Conservation (phyloP, 139 green algal species). For the Chlorella sp. region DNA sequence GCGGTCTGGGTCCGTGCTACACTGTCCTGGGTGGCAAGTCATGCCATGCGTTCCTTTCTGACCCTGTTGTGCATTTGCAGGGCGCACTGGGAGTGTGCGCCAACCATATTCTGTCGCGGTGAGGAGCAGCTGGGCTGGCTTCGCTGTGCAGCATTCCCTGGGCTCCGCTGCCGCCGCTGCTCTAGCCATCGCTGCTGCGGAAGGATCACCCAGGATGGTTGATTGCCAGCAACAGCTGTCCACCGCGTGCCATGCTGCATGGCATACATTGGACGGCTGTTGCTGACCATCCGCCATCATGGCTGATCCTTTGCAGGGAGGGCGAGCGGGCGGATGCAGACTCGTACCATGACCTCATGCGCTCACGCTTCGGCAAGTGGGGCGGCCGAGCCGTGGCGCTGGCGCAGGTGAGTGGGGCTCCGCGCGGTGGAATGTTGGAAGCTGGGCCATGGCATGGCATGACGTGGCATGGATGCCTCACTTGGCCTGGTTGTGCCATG, state of each 20-base stretch:
- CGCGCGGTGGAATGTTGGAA: not conserved
- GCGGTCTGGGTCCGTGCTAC: too few species aligned
- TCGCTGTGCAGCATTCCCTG: too few species aligned
- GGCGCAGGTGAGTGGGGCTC: not conserved
- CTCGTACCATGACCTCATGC: conserved; percentile 27
- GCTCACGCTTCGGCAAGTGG: conserved; percentile 26
- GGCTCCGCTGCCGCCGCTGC: too few species aligned
- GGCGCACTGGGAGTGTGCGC: conserved; percentile 1
- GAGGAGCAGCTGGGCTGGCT: not conserved
- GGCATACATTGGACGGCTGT: too few species aligned
- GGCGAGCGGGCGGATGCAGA: not conserved
- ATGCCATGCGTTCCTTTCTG: too few species aligned
- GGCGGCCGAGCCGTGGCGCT: conserved; percentile 14
- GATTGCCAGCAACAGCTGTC: too few species aligned
- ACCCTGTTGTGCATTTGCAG: not conserved
- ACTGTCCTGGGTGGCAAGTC: too few species aligned
- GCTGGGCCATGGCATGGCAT: not conserved
- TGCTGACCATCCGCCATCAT: not conserved
- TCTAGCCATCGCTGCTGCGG: too few species aligned
- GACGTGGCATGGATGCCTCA: too few species aligned
- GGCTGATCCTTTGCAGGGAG: not conserved
- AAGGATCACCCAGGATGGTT: too few species aligned
- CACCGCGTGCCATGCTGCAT: too few species aligned
- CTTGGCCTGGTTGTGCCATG: not conserved
- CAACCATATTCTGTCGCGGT: conserved; percentile 27